Evolutionary conservation across 805 yeast genomes (phyloP).

Genomic region (Barnettozyma salicaria): DNA sequence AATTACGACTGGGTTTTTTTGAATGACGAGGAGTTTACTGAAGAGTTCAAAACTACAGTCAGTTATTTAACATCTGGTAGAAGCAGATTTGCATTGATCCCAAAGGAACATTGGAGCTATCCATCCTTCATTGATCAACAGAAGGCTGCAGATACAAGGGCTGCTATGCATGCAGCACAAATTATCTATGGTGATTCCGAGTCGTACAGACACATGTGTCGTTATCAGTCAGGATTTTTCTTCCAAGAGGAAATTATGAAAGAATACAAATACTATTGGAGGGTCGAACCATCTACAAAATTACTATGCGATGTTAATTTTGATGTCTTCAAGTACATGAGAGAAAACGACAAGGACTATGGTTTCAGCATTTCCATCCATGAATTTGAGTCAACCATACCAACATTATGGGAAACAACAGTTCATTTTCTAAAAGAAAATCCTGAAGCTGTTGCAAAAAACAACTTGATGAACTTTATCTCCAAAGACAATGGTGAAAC

Average conservation of each 20-base stretch:
- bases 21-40: conserved; percentile 79
- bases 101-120: conserved; percentile 79
- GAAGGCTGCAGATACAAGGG: conserved; percentile 64
- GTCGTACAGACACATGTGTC: conserved; percentile 86
- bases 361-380: conserved; percentile 77
- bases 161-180: conserved; percentile 72
- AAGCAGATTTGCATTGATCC: conserved; percentile 72
- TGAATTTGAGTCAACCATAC: conserved; percentile 67
- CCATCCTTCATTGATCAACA: conserved; percentile 78
- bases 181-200: conserved; percentile 61
- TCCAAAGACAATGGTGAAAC: conserved; percentile 56
- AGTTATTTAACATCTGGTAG: conserved; percentile 65
- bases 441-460: conserved; percentile 41
- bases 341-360: conserved; percentile 65
- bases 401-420: conserved; percentile 73
- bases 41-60: conserved; percentile 73
- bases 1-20: conserved; percentile 94
- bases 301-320: conserved; percentile 78
- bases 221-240: conserved; percentile 87
- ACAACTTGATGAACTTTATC: conserved; percentile 54
- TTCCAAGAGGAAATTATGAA: conserved; percentile 68
- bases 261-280: conserved; percentile 89
- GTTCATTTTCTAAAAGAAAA: conserved; percentile 49
- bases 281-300: conserved; percentile 84
- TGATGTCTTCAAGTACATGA: conserved; percentile 78